Base-by-base conservation (phyloP, 2,329 filamentous ascomycete genomes). In the Clarireedia homoeocarpa region DNA sequence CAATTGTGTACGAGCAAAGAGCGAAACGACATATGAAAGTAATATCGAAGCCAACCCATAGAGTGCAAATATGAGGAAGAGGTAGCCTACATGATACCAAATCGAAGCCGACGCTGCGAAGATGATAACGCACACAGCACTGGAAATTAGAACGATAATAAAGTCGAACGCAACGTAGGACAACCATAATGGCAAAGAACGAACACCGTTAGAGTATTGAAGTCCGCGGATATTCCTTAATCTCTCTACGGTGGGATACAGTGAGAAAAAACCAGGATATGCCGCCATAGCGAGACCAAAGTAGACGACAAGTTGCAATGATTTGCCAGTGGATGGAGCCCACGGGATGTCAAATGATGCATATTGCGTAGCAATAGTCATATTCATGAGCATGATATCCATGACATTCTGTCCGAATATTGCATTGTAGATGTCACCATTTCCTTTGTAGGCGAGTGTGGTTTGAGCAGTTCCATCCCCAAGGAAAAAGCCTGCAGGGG, bases 121-220 rank as follows among this genome's bases (percentile, higher is more conserved):
- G 23, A 95, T 81, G 26, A 82, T 81, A 23, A 84, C 82, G 7
- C 82, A 77, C 9, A 94, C 65, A 6, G 83, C 83, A 20, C 85
- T 84, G 26, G 84, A 80, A 3, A 82, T 64, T 14, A 95, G 67
- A 1, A 90, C 84, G 55, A 95, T 83, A 45, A 81, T 68, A 61
- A 91, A 90, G 72, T 96, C 91, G 66, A 96, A 95, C 0, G 77
- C 66, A 0, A 87, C 76, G 67, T 96, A 95, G 1, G 91, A 89
- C 5, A 89, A 71, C 91, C 92, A 96, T 1, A 96, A 75, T 0
- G 91, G 89, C 7, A 88, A 75, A 0, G 88, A 85, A 12, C 88
- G 79, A 27, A 96, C 90, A 48, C 91, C 91, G 66, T 96, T 96
- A 53, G 89, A 95, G 71, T 95, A 96, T 70, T 96, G 86, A 30